Percentiles rank a stretch among this genome's conserved stretches.
Evolutionary conservation across 2,329 filamentous ascomycete species (phyloP).

Genomic region (Pseudodiploospora longispora): DNA sequence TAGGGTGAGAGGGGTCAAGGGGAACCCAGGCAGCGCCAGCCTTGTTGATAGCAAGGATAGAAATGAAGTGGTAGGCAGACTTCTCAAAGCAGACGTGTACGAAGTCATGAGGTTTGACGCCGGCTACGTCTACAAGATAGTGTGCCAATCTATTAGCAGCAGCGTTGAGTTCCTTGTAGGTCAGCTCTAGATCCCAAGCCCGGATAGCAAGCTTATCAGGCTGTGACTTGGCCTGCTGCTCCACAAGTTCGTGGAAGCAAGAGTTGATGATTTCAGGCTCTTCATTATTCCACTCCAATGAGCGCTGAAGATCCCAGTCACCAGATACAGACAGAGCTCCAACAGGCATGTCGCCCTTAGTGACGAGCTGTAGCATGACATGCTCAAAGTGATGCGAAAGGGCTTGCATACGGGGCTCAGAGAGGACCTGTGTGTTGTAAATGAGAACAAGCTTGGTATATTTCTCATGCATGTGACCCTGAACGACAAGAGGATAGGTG

Average conservation of each 20-base stretch:
- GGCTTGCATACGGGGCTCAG: neutral
- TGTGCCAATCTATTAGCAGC: slow-evolving; percentile 4
- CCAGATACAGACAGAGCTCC: neutral
- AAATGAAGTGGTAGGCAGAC: slow-evolving; percentile 5
- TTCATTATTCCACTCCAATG: neutral
- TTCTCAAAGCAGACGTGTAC: slow-evolving; percentile 8
- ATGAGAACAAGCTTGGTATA: neutral
- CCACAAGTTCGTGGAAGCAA: slow-evolving; percentile 5
- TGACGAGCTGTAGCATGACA: slow-evolving; percentile 1
- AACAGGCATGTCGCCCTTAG: neutral
- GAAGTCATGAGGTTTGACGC: slow-evolving; percentile 1
- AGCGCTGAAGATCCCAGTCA: slow-evolving; percentile 1
- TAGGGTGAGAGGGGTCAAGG: slow-evolving; percentile 3
- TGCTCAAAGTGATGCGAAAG: slow-evolving; percentile 3
- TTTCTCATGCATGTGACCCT: slow-evolving; percentile 4
- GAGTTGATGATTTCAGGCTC: neutral
- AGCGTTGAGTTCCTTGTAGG: slow-evolving; percentile 1
- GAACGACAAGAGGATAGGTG: slow-evolving; percentile 4
- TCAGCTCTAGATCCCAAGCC: slow-evolving; percentile 3
- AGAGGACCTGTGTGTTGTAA: slow-evolving; percentile 1
- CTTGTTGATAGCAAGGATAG: slow-evolving; percentile 5
- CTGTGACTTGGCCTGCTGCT: neutral
- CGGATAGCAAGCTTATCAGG: slow-evolving; percentile 1
- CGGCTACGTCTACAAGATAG: neutral
- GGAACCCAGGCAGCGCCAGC: slow-evolving; percentile 6